These are phyloP conservation scores for Cladosporium sp. DNA, from an alignment of 2,329 filamentous ascomycete species.

Conservation along the genomic window DNA sequence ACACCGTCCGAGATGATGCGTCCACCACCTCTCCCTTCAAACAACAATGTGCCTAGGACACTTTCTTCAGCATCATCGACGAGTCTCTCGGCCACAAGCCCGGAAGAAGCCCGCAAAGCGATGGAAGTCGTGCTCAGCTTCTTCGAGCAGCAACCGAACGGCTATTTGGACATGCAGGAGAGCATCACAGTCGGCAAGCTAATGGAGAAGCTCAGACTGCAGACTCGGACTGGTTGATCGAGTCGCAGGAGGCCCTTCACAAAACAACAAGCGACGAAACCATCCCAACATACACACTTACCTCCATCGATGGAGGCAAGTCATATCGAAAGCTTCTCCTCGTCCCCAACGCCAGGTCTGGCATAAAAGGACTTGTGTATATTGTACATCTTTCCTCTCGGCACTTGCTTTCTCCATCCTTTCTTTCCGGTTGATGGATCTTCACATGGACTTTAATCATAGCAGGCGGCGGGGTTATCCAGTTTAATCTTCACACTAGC, in stretches of 20 bases:
- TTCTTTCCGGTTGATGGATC: neutral
- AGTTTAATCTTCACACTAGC: neutral
- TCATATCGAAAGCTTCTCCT: too few species aligned
- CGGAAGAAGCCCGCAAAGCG: constrained; percentile 80
- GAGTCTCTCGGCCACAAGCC: constrained; percentile 63
- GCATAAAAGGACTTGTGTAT: neutral
- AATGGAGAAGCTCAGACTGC: constrained; percentile 76
- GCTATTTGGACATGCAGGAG: constrained; percentile 71
- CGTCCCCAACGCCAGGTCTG: too few species aligned
- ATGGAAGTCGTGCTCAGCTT: constrained; percentile 78
- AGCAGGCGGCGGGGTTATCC: constrained; percentile 9
- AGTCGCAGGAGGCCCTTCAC: too few species aligned
- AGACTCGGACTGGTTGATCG: constrained; percentile 16
- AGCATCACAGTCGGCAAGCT: constrained; percentile 73
- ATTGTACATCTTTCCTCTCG: neutral
- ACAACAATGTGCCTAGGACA: neutral
- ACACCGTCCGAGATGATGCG: constrained; percentile 40
- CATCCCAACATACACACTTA: too few species aligned
- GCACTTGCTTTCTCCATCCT: neutral
- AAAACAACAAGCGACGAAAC: too few species aligned
- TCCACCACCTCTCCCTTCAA: constrained; percentile 41
- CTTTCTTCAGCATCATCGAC: constrained; percentile 12
- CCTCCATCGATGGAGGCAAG: too few species aligned
- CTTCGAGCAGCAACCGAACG: constrained; percentile 66
- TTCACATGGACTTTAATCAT: neutral